Conservation (phyloP, 805 yeast species). For the Starmerella bombicola region DNA sequence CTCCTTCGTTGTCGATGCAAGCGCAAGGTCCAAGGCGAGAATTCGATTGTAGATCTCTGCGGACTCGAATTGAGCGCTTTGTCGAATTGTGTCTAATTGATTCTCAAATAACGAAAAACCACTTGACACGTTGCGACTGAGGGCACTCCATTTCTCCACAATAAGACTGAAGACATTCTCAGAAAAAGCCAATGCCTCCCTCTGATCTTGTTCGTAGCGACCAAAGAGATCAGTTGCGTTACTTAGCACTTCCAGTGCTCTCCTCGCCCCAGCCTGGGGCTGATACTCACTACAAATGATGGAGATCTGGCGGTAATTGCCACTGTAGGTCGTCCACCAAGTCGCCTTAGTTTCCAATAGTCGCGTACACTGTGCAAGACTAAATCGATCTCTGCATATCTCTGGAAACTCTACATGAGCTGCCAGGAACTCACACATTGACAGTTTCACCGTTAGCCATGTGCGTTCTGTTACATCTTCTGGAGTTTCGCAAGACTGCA, state of each 20-base stretch:
- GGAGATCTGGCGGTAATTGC: conserved; percentile 45
- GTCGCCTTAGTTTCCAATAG: conserved; percentile 30
- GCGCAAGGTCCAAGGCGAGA: background rate
- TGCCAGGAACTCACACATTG: conserved; percentile 27
- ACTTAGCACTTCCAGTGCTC: conserved; percentile 8
- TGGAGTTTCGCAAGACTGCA: conserved; percentile 22
- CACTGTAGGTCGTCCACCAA: conserved; percentile 66
- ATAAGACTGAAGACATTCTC: background rate
- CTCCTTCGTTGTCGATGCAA: background rate
- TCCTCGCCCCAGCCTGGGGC: conserved; percentile 18
- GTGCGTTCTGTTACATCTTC: conserved; percentile 18
- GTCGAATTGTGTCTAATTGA: background rate
- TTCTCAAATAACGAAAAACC: background rate
- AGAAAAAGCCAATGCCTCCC: background rate
- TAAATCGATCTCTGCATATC: conserved; percentile 13
- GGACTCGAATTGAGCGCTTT: background rate
- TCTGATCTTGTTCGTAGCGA: conserved; percentile 2
- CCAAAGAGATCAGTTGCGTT: conserved; percentile 8
- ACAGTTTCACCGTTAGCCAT: conserved; percentile 22
- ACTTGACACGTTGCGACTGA: background rate
- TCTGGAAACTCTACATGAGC: conserved; percentile 24
- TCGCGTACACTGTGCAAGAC: conserved; percentile 18
- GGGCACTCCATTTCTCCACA: background rate
- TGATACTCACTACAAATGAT: conserved; percentile 34
- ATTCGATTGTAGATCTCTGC: background rate